Percentiles rank a stretch among this genome's conserved stretches.
phyloP scores from a whole-genome alignment of 2,329 filamentous ascomycete species.

The Colletotrichum noveboracense region DNA sequence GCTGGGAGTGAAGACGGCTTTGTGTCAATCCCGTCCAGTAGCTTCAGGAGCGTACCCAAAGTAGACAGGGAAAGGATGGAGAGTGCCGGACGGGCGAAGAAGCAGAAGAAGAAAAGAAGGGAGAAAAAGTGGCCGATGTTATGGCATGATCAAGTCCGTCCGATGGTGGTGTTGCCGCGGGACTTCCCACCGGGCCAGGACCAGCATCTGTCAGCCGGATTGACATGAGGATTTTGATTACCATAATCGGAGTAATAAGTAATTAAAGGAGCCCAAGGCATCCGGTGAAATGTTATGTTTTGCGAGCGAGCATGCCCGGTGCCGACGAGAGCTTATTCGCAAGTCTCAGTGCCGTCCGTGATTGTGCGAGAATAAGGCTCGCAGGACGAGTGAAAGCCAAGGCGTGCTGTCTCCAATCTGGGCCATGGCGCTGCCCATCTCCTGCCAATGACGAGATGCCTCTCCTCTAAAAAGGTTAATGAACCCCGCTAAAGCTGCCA shows the following conservation, averaged over 20 bases:
- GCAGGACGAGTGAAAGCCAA: neutral
- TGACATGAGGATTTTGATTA: neutral
- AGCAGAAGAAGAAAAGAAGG: neutral
- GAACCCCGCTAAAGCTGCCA: constrained; percentile 21
- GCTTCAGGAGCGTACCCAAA: neutral
- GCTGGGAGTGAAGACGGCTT: neutral
- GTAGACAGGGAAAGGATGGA: neutral
- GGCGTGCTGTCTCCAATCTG: neutral
- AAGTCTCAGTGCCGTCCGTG: neutral
- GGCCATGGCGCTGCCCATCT: constrained; percentile 17
- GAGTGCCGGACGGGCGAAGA: neutral
- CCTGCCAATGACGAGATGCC: constrained; percentile 19
- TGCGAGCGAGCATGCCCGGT: neutral
- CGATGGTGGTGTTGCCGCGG: constrained; percentile 1
- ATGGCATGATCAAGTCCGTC: constrained; percentile 6
- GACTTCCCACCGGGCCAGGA: constrained; percentile 8
- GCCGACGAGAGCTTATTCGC: neutral
- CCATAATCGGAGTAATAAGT: neutral
- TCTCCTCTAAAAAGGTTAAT: constrained; percentile 21
- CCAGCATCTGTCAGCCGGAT: neutral
- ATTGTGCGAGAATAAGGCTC: neutral
- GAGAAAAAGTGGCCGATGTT: neutral
- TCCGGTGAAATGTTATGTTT: neutral
- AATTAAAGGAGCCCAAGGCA: neutral
- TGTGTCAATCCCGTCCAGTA: neutral